Evolutionary conservation across 2,329 filamentous ascomycete species (phyloP).

Genomic region (Phyllosticta citriasiana): DNA sequence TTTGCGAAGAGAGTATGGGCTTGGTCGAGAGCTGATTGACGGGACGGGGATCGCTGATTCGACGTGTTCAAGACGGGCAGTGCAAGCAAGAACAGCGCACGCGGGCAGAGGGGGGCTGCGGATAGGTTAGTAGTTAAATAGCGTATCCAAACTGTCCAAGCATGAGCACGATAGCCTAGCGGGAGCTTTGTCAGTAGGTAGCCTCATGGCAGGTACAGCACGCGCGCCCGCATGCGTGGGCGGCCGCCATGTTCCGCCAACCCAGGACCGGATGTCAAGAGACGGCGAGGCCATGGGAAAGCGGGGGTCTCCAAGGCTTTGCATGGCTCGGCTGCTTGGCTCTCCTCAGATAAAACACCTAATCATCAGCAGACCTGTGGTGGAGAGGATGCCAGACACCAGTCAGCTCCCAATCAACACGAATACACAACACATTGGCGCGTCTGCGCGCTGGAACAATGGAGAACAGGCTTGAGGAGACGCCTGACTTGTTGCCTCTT

Average conservation of each 20-base stretch:
- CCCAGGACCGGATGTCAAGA: not conserved
- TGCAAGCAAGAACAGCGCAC: not conserved
- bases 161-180: not conserved
- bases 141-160: not conserved
- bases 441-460: not conserved
- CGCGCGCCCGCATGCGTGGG: not conserved
- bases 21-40: not conserved
- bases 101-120: not conserved
- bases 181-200: not conserved
- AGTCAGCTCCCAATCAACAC: not conserved
- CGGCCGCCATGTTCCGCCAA: not conserved
- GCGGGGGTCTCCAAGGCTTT: not conserved
- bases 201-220: not conserved
- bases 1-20: not conserved
- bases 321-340: not conserved
- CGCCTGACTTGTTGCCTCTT: not conserved
- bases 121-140: not conserved
- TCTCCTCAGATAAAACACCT: not conserved
- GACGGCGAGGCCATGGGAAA: not conserved
- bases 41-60: not conserved
- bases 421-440: not conserved
- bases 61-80: not conserved
- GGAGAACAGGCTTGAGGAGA: not conserved
- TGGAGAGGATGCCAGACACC: not conserved
- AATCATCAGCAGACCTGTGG: not conserved